Percentiles rank a stretch among this genome's conserved stretches.
These are phyloP conservation scores for Postia placenta DNA, from an alignment of 768 basidiomycete genomes.

Conservation along the genomic window DNA sequence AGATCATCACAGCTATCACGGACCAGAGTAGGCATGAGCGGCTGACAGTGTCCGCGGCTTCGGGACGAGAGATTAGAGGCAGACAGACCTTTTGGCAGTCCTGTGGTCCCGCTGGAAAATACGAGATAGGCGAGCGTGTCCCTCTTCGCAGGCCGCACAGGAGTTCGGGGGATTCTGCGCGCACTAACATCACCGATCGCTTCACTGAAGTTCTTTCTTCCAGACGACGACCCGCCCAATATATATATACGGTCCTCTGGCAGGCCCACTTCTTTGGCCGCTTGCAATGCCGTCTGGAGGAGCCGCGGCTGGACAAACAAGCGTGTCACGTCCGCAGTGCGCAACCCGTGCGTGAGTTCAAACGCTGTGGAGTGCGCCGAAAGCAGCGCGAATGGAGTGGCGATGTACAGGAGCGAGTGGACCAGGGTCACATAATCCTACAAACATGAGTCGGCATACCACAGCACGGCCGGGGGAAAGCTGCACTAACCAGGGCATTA, in stretches of 20 bases:
- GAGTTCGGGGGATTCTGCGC: conserved; percentile 33
- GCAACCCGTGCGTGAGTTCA: conserved; percentile 47
- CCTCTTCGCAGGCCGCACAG: conserved; percentile 37
- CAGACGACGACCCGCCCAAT: conserved; percentile 36
- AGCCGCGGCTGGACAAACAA: conserved; percentile 47
- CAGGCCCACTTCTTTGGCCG: conserved; percentile 27
- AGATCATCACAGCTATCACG: conserved; percentile 22
- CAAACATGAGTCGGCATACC: neutral
- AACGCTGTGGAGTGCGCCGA: conserved; percentile 50
- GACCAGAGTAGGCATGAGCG: neutral
- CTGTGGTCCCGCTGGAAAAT: conserved; percentile 77
- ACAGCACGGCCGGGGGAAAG: too few relatives aligned
- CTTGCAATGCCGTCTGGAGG: conserved; percentile 36
- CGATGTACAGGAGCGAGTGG: conserved; percentile 41
- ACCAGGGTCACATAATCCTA: conserved; percentile 53
- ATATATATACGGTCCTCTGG: conserved; percentile 41
- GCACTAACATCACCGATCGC: conserved; percentile 35
- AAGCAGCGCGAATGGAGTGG: conserved; percentile 48
- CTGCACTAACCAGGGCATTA: conserved; percentile 53
- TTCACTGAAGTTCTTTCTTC: conserved; percentile 37
- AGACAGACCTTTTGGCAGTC: conserved; percentile 62
- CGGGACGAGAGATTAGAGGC: neutral
- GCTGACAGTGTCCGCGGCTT: neutral
- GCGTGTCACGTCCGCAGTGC: conserved; percentile 40
- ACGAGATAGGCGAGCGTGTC: conserved; percentile 64